A percentile compares a stretch with the other conserved stretches of the same genome.
These are phyloP conservation scores for Metrosideros polymorpha DNA, from an alignment of 441 rosid species.

Conservation along the genomic window DNA sequence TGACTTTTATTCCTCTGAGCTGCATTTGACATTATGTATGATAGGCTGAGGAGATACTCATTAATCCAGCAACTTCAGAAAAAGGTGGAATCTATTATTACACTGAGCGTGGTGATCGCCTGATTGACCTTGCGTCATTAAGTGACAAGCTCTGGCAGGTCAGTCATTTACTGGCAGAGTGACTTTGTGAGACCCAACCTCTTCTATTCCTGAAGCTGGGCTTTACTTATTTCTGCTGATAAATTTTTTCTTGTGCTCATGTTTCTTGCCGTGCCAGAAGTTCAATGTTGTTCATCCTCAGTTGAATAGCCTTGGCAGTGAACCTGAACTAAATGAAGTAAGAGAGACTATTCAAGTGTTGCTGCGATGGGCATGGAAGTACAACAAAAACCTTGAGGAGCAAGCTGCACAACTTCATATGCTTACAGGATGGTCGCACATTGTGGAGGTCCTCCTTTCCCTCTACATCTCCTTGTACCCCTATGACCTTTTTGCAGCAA, in stretches of 20 bases:
- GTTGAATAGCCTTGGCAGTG: constrained; percentile 51
- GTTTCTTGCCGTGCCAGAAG: constrained; percentile 35
- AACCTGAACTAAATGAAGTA: constrained; percentile 69
- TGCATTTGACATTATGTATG: constrained; percentile 6
- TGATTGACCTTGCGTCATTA: constrained; percentile 76
- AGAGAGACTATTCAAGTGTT: constrained; percentile 76
- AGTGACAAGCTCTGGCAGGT: constrained; percentile 92
- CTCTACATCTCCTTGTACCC: background rate
- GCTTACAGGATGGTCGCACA: constrained; percentile 96
- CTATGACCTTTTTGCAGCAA: background rate
- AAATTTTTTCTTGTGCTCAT: constrained; percentile 1
- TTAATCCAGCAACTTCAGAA: constrained; percentile 56
- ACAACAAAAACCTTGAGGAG: constrained; percentile 94
- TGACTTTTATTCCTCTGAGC: background rate
- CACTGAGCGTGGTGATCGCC: constrained; percentile 94
- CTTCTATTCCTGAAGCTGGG: background rate
- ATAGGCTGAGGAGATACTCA: constrained; percentile 85
- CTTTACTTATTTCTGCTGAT: background rate
- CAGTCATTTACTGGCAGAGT: constrained; percentile 7
- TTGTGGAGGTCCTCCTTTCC: constrained; percentile 66
- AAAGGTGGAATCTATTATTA: constrained; percentile 80
- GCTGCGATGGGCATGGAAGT: constrained; percentile 97
- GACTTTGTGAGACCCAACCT: background rate
- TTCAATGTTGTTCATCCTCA: constrained; percentile 60
- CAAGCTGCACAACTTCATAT: constrained; percentile 99